phyloP scores from a whole-genome alignment of 2,329 filamentous ascomycete species.

The Penicillium griseofulvum region DNA sequence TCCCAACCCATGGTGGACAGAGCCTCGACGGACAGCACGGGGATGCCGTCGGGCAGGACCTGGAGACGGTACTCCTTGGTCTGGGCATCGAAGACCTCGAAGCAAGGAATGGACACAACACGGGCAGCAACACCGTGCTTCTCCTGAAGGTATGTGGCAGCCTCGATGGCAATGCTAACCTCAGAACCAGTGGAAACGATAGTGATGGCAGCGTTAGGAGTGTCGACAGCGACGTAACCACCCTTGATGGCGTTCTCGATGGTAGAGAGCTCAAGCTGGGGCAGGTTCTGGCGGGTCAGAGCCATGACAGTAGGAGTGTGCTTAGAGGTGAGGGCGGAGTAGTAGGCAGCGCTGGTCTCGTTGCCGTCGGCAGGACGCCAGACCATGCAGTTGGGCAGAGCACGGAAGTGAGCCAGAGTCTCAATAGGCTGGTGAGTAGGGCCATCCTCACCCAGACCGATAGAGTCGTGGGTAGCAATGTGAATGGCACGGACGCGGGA shows the following conservation, averaged over 20 bases:
- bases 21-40: constrained; percentile 88
- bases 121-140: constrained; percentile 84
- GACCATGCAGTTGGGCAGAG: constrained; percentile 98
- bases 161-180: constrained; percentile 88
- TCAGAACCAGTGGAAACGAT: constrained; percentile 95
- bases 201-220: constrained; percentile 78
- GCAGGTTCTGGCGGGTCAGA: constrained; percentile 95
- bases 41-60: constrained; percentile 90
- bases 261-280: constrained; percentile 91
- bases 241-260: constrained; percentile 90
- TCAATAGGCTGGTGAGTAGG: constrained; percentile 99
- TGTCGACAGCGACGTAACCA: constrained; percentile 86
- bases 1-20: constrained; percentile 98
- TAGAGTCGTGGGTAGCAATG: constrained; percentile 97
- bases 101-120: constrained; percentile 93
- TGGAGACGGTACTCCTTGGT: constrained; percentile 90
- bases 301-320: constrained; percentile 90
- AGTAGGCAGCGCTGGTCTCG: constrained; percentile 97
- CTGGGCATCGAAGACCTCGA: constrained; percentile 94
- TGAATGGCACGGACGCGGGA: constrained; percentile 90
- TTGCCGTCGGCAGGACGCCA: constrained; percentile 98
- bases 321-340: constrained; percentile 85
- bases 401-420: constrained; percentile 96
- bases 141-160: constrained; percentile 85
- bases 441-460: constrained; percentile 97